phyloP scores from a whole-genome alignment of 2,329 filamentous ascomycete genomes.

The Emericellopsis cladophorae region DNA sequence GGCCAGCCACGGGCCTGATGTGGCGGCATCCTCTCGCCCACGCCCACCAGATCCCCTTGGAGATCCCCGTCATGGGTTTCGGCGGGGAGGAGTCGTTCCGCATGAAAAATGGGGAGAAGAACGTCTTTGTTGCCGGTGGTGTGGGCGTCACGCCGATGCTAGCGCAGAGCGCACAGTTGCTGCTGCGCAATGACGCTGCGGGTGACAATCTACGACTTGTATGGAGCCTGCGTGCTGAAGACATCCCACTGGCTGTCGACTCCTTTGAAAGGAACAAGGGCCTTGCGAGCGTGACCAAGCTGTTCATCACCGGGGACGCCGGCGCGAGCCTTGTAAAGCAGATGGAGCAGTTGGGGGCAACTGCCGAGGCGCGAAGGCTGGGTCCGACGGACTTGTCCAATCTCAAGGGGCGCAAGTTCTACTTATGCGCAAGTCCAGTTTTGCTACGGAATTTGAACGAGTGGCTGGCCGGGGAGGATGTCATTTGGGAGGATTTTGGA shows the following conservation, averaged over 20 bases:
- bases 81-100: conserved; percentile 45
- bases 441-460: conserved; percentile 26
- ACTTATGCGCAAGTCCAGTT: conserved; percentile 31
- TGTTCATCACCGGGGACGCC: conserved; percentile 51
- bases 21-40: conserved; percentile 37
- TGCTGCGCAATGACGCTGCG: conserved; percentile 20
- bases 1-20: conserved; percentile 54
- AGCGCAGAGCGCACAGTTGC: conserved; percentile 41
- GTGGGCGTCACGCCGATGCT: conserved; percentile 76
- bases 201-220: conserved; percentile 38
- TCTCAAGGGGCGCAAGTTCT: conserved; percentile 31
- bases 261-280: conserved; percentile 37
- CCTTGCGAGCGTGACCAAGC: conserved; percentile 35
- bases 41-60: conserved; percentile 30
- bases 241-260: conserved; percentile 50
- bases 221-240: conserved; percentile 53
- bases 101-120: conserved; percentile 15
- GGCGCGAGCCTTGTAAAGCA: conserved; percentile 11
- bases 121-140: conserved; percentile 61
- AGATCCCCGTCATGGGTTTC: conserved; percentile 59
- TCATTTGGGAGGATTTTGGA: conserved; percentile 48
- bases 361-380: conserved; percentile 24
- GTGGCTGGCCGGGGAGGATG: conserved; percentile 42
- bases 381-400: conserved; percentile 22
- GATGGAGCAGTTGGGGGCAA: conserved; percentile 19